These are phyloP conservation scores for Pichia sp. DNA, from an alignment of 1,139 yeast genomes.

Conservation along the genomic window DNA sequence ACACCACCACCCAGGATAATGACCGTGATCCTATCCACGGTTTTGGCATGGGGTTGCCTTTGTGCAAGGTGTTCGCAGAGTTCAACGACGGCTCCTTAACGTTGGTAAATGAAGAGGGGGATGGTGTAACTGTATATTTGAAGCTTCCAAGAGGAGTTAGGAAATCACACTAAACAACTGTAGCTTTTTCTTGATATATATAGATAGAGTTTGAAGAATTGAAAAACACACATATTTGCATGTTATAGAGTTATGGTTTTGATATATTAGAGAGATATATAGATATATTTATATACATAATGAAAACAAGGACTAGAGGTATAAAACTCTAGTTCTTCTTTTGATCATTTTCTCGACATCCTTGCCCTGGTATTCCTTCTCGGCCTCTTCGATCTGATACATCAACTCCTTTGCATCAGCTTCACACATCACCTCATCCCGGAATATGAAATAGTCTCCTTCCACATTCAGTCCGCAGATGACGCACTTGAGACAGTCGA, in stretches of 20 bases:
- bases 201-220: neutral
- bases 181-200: neutral
- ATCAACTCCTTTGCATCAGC: constrained; percentile 27
- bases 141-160: constrained; percentile 20
- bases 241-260: neutral
- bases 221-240: neutral
- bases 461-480: constrained; percentile 46
- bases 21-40: constrained; percentile 30
- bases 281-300: neutral
- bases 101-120: constrained; percentile 21
- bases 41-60: constrained; percentile 31
- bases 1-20: constrained; percentile 26
- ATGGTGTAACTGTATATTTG: constrained; percentile 25
- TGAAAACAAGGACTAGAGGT: constrained; percentile 18
- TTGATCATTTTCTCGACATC: constrained; percentile 23
- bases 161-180: neutral
- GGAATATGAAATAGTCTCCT: constrained; percentile 53
- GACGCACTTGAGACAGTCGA: constrained; percentile 55
- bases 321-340: constrained; percentile 30
- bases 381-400: constrained; percentile 16
- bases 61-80: constrained; percentile 27
- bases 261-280: neutral
- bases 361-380: constrained; percentile 13
- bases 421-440: constrained; percentile 52
- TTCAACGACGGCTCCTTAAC: constrained; percentile 26